phyloP scores from a whole-genome alignment of 2,329 filamentous ascomycete species.

The Blastomyces gilchristii region DNA sequence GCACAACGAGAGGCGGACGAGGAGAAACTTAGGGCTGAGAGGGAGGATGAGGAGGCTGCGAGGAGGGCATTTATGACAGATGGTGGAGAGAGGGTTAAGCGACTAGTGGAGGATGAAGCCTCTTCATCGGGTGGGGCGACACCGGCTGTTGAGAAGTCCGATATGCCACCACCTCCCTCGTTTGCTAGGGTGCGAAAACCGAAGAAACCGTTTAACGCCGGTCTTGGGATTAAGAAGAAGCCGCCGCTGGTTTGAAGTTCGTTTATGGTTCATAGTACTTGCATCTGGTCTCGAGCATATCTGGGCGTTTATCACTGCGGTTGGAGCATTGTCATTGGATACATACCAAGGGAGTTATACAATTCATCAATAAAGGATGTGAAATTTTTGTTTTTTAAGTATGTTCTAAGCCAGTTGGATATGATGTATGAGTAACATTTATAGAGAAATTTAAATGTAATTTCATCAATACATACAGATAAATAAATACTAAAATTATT shows the following conservation, averaged over 20 bases:
- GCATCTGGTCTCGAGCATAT: constrained; percentile 1
- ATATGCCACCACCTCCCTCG: constrained; percentile 45
- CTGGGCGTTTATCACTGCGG: neutral
- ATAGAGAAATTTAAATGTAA: neutral
- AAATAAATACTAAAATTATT: constrained; percentile 2
- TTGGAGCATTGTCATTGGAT: neutral
- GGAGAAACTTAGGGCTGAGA: constrained; percentile 58
- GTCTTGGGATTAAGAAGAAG: constrained; percentile 84
- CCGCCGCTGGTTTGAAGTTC: constrained; percentile 43
- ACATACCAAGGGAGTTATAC: neutral
- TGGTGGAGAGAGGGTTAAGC: constrained; percentile 44
- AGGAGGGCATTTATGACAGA: constrained; percentile 62
- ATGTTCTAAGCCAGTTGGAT: constrained; percentile 20
- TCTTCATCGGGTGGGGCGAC: constrained; percentile 18
- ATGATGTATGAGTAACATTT: neutral
- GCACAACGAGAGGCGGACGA: constrained; percentile 78
- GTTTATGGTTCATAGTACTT: neutral
- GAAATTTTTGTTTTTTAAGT: neutral
- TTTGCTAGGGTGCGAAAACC: constrained; percentile 72
- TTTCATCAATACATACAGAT: constrained; percentile 9
- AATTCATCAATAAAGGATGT: neutral
- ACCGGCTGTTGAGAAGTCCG: constrained; percentile 26
- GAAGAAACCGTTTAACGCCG: constrained; percentile 69
- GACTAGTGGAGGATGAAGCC: constrained; percentile 42
- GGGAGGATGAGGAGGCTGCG: constrained; percentile 75